Conservation (phyloP, 345 rosid species). For the Carallia pectinifolia region DNA sequence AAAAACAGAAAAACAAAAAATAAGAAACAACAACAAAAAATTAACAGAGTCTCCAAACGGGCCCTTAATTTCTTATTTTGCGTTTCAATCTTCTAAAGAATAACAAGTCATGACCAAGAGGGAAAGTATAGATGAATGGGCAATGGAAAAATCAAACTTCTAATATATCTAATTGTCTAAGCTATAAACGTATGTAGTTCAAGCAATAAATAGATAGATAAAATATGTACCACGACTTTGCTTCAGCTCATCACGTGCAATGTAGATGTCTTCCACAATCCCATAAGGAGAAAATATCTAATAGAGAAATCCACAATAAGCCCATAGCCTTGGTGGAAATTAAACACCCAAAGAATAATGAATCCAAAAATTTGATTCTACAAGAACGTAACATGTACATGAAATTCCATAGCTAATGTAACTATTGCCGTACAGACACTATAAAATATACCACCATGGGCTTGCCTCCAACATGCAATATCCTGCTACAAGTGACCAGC, state of each 20-base stretch:
- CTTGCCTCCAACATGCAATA: background rate
- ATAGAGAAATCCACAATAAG: slow-evolving; percentile 16
- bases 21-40: too few species aligned
- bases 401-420: background rate
- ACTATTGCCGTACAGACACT: background rate
- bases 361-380: background rate
- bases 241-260: slow-evolving; percentile 63
- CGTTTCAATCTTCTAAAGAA: background rate
- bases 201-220: slow-evolving; percentile 20
- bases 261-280: slow-evolving; percentile 61
- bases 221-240: slow-evolving; percentile 54
- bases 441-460: background rate
- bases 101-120: background rate
- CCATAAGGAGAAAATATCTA: slow-evolving; percentile 83
- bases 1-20: too few species aligned
- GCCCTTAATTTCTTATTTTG: background rate
- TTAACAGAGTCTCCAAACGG: too few species aligned
- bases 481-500: background rate
- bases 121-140: background rate
- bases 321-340: slow-evolving; percentile 6
- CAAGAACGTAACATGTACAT: background rate
- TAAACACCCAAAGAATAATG: background rate
- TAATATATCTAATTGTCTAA: background rate
- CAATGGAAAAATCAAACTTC: slow-evolving; percentile 3
- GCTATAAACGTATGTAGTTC: background rate